Conservation (phyloP, 768 basidiomycete species). For the Collybiopsis confluens region DNA sequence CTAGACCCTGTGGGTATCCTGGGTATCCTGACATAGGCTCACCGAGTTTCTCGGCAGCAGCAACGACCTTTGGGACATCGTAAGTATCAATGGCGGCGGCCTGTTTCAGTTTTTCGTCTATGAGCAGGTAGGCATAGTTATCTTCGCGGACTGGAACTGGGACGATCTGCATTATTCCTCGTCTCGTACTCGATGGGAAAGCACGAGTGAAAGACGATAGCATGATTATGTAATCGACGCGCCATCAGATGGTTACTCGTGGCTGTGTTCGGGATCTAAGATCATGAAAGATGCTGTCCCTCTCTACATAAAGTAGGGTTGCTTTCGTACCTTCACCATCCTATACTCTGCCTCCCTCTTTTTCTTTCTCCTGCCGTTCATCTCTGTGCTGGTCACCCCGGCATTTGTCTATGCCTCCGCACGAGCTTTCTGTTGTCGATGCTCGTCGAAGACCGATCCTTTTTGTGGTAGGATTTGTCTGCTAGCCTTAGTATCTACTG, state of each 20-base stretch:
- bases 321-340: neutral
- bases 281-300: neutral
- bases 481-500: no score
- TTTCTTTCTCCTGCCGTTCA: neutral
- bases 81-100: slow-evolving; percentile 82
- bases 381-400: slow-evolving; percentile 17
- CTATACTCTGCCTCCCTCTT: neutral
- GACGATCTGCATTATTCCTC: slow-evolving; percentile 60
- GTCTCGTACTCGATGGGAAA: slow-evolving; percentile 16
- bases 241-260: no score
- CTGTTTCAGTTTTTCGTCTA: slow-evolving; percentile 60
- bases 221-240: no score
- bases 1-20: no score
- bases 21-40: neutral
- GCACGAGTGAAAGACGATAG: slow-evolving; percentile 12
- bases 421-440: slow-evolving; percentile 3
- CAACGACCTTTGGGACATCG: slow-evolving; percentile 66
- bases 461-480: no score
- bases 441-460: neutral
- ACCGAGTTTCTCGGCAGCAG: slow-evolving; percentile 54
- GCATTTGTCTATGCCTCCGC: slow-evolving; percentile 4
- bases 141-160: slow-evolving; percentile 77
- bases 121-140: slow-evolving; percentile 82
- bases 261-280: no score
- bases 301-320: neutral